A percentile compares a stretch with the other conserved stretches of the same genome.
Conservation (phyloP, 169 alveolate genomes). For the Plasmodium blacklocki region DNA sequence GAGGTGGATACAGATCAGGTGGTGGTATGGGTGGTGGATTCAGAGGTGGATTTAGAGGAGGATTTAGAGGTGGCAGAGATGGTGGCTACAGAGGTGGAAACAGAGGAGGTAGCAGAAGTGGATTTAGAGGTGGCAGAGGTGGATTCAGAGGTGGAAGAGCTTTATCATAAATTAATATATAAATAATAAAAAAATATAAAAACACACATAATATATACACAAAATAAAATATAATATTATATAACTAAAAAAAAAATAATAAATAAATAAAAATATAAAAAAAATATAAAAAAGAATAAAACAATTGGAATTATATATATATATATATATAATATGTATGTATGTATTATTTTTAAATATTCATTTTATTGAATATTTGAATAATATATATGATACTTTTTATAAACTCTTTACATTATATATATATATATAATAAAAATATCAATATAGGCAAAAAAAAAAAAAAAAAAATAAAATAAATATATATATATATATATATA, state of each 20-base stretch:
- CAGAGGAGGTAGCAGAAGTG: constrained; percentile 78
- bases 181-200: not conserved
- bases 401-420: too few relatives aligned
- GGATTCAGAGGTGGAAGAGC: constrained; percentile 73
- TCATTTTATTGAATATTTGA: too few relatives aligned
- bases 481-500: constrained; percentile 5
- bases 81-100: constrained; percentile 80
- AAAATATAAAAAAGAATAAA: not conserved
- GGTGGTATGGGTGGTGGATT: constrained; percentile 62
- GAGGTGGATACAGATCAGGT: constrained; percentile 58
- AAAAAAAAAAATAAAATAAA: constrained; percentile 5
- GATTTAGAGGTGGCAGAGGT: constrained; percentile 76
- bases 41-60: constrained; percentile 69
- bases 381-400: too few relatives aligned
- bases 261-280: not conserved
- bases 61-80: constrained; percentile 74
- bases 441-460: not conserved
- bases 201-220: not conserved
- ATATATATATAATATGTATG: not conserved
- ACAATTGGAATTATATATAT: not conserved
- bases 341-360: too few relatives aligned
- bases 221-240: not conserved
- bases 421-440: too few relatives aligned
- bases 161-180: constrained; percentile 18
- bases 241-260: not conserved